Base-by-base conservation (phyloP, 2,329 filamentous ascomycete genomes). In the Podosphaera leucotricha region DNA sequence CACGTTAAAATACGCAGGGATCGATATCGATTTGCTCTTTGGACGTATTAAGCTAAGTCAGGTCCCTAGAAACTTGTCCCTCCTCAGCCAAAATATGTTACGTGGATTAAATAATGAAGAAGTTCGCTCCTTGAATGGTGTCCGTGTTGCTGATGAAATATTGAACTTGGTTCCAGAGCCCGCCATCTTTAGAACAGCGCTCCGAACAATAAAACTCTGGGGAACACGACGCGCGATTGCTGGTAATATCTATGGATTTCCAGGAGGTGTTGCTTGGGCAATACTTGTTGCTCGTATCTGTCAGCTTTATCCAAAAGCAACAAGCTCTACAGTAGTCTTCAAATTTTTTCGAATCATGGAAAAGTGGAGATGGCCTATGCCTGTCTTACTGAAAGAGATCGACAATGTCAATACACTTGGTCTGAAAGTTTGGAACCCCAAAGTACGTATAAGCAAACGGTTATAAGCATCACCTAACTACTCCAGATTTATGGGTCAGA, bases 211-310 rank as follows among this genome's bases (percentile, higher is more conserved):
- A 64, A 98, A 98, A 62, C 69, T 98, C 6, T 98, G 90, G 90
- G 86, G 90, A 8, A 83, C 92, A 57, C 75, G 78, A 43, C 80
- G 87, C 48, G 90, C 82, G 20, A 84, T 95, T 41, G 95, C 95
- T 58, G 84, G 84, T 50, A 94, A 94, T 55, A 86, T 95, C 50
- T 85, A 93, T 61, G 90, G 90, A 21, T 98, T 90, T 53, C 90
- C 90, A 2, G 90, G 90, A 53, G 90, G 90, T 62, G 86, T 98
- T 36, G 90, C 90, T 4, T 98, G 87, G 84, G 90, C 87, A 11
- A 94, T 98, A 80, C 71, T 98, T 56, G 86, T 95, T 22, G 90
- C 90, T 43, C 74, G 90, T 50, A 82, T 95, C 37, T 95, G 90
- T 60, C 90, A 98, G 61, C 71, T 98, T 15, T 98, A 95, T 55